Evolutionary conservation across 2,329 filamentous ascomycete genomes (phyloP).

Genomic region (Penicillium aurantiogriseum): DNA sequence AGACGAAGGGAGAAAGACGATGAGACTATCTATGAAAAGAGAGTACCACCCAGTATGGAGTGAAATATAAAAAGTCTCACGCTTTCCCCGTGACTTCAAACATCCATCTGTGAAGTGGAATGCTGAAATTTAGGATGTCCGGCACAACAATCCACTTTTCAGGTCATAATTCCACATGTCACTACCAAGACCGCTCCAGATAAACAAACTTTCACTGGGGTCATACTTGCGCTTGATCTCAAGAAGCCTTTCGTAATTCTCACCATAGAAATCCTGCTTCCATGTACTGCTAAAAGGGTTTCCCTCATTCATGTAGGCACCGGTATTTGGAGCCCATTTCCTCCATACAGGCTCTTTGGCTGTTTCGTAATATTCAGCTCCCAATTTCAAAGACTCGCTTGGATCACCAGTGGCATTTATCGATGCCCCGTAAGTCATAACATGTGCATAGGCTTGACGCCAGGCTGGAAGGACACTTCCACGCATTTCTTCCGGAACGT

Average conservation of each 20-base stretch:
- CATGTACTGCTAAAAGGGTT: neutral
- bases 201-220: neutral
- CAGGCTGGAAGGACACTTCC: neutral
- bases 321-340: neutral
- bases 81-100: neutral
- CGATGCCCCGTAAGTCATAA: neutral
- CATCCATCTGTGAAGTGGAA: neutral
- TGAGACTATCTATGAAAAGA: neutral
- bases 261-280: neutral
- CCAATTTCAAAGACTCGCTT: neutral
- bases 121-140: neutral
- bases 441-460: neutral
- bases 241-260: neutral
- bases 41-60: neutral
- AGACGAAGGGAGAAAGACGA: neutral
- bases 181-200: neutral
- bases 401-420: neutral
- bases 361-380: neutral
- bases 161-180: neutral
- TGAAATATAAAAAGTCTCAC: neutral
- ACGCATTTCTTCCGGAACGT: neutral
- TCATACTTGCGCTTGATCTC: neutral
- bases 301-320: neutral
- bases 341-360: neutral
- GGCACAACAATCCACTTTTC: neutral